Base-by-base conservation (phyloP, 345 rosid species). In the Camelina sativa region DNA sequence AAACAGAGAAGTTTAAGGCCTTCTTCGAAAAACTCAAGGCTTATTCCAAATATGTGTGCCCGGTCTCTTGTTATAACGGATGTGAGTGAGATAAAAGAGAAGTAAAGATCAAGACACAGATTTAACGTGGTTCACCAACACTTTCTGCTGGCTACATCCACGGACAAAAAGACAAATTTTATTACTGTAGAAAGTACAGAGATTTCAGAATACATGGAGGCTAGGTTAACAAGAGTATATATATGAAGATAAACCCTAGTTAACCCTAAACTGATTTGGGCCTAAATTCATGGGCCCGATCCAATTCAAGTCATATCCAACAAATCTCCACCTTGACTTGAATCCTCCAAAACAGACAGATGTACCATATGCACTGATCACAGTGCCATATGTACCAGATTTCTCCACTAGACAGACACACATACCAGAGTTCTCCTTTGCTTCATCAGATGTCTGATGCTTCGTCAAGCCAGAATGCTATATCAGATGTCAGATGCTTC, bases 1-100 rank as follows among this genome's bases (percentile, higher is more conserved):
- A 70, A 64, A 47, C 66, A 57, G n/a, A 70, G 5, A 59, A 70
- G 37, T 59, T 70, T 35, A 70, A 50, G 58, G 10, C 5, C 11
- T 70, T 70, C 11, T 70, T 47, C 12, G 48, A 59, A 47, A 58
- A 47, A 15, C 35, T 70, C 4, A 70, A 59, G 63, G 58, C 47
- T 0, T 59, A 44, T 46, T 32, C 66, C 35, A 59, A 59, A 34
- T 58, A 59, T 10, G 22, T 70, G 23, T 70, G 65, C n/a, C 55
- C 47, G 4, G 57, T 70, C 48, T 44, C 58, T 23, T 25, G 28
- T 25, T 25, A 25, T 3, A 25, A 25, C 28, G 3, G 28, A 25
- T 25, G 28, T 25, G 28, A 25, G 28, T 4, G 3, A 25, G 28
- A 25, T 25, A 3, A 25, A 25, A 4, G 3, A 20, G 3, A 25